Evolutionary conservation across 2,329 filamentous ascomycete genomes (phyloP).

Genomic region (Byssothecium circinans): DNA sequence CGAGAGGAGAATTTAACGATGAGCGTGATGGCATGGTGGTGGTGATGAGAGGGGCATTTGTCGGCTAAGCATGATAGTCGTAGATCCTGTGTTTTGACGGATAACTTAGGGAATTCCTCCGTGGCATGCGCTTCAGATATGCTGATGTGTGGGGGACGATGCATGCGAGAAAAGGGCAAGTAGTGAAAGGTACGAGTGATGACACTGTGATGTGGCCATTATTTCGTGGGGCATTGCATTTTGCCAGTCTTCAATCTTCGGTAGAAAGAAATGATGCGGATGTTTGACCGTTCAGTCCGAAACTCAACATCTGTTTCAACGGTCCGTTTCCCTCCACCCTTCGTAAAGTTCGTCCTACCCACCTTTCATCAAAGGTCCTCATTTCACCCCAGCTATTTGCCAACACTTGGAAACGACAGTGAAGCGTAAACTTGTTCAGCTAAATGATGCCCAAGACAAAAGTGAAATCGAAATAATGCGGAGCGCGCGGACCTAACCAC

Average conservation of each 20-base stretch:
- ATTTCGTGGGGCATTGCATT: too few relatives aligned
- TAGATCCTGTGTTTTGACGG: not conserved
- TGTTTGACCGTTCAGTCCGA: not conserved
- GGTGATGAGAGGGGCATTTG: not conserved
- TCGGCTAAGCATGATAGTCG: not conserved
- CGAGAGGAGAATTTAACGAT: not conserved
- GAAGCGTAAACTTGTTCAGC: constrained; percentile 8
- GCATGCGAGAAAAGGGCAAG: not conserved
- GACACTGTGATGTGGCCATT: too few relatives aligned
- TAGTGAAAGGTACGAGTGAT: not conserved
- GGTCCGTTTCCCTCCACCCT: not conserved
- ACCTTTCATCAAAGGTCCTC: not conserved
- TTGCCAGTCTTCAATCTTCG: too few relatives aligned
- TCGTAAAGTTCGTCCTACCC: not conserved
- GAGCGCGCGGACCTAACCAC: constrained; percentile 5
- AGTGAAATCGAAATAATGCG: constrained; percentile 2
- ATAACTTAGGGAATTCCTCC: not conserved
- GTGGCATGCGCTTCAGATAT: not conserved
- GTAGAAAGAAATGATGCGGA: not conserved
- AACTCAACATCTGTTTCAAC: not conserved
- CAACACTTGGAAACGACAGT: constrained; percentile 10
- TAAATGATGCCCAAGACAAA: constrained; percentile 11
- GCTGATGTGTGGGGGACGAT: not conserved
- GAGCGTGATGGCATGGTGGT: not conserved
- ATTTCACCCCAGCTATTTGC: not conserved